Percentiles rank a stretch among this genome's conserved stretches.
Conservation (phyloP, 371 early-diverging fungal genomes). For the Lichtheimia ramosa region DNA sequence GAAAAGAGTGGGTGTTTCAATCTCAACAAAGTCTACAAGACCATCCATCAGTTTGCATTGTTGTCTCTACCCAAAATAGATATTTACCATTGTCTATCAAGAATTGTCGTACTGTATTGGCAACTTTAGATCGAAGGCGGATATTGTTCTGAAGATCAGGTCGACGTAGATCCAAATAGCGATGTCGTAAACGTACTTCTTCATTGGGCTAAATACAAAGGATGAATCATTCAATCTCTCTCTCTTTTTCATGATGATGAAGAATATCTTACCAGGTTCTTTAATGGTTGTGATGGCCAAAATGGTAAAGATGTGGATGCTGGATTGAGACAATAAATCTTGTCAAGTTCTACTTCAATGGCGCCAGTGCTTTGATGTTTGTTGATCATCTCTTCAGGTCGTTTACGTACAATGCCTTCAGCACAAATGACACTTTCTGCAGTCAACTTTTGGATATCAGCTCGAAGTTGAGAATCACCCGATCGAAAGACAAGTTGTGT, state of each 20-base stretch:
- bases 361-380: conserved; percentile 56
- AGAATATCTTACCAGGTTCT: conserved; percentile 48
- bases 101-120: conserved; percentile 66
- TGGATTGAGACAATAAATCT: conserved; percentile 68
- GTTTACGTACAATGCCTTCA: conserved; percentile 57
- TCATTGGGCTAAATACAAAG: conserved; percentile 68
- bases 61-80: not conserved
- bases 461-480: conserved; percentile 20
- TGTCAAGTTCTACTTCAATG: conserved; percentile 71
- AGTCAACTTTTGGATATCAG: conserved; percentile 47
- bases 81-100: conserved; percentile 54
- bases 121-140: conserved; percentile 64
- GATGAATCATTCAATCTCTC: too few relatives aligned
- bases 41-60: not conserved
- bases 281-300: conserved; percentile 50
- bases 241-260: not conserved
- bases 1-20: conserved; percentile 91
- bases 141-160: conserved; percentile 74
- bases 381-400: conserved; percentile 56
- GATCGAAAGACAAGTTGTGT: conserved; percentile 62
- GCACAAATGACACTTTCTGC: conserved; percentile 69
- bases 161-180: conserved; percentile 85
- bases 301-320: conserved; percentile 75
- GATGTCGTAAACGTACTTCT: conserved; percentile 74
- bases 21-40: conserved; percentile 80